Evolutionary conservation across 2,329 filamentous ascomycete genomes (phyloP).

Genomic region (Cyanodermella asteris): DNA sequence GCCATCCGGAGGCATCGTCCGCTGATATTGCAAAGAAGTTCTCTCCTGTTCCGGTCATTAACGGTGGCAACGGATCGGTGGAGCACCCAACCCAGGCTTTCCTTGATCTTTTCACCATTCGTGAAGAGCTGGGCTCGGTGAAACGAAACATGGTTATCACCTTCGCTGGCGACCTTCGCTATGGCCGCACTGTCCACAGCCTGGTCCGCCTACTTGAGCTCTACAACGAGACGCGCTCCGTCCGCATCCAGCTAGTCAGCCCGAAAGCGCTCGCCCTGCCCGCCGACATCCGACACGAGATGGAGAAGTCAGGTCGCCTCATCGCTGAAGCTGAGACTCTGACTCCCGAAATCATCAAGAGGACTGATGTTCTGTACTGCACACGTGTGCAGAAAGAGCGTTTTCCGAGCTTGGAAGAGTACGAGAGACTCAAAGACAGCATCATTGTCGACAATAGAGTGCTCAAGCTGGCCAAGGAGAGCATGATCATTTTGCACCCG

Average conservation of each 20-base stretch:
- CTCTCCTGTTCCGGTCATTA: constrained; percentile 81
- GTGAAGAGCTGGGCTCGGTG: constrained; percentile 88
- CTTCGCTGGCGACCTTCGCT: constrained; percentile 79
- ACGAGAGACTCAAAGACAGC: constrained; percentile 69
- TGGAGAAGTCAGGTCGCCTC: constrained; percentile 55
- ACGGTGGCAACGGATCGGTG: constrained; percentile 84
- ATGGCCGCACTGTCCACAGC: constrained; percentile 88
- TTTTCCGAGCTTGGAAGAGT: constrained; percentile 60
- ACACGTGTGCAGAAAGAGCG: constrained; percentile 93
- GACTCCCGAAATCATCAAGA: constrained; percentile 66
- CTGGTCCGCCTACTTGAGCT: constrained; percentile 82
- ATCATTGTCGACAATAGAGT: constrained; percentile 82
- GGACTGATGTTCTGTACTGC: constrained; percentile 86
- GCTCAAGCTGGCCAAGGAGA: constrained; percentile 73
- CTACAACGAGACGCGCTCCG: no score
- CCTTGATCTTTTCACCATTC: constrained; percentile 93
- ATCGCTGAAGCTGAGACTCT: constrained; percentile 53
- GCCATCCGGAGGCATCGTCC: constrained; percentile 66
- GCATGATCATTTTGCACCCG: constrained; percentile 90
- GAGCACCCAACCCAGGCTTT: constrained; percentile 97
- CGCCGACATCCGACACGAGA: constrained; percentile 45
- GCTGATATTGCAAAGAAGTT: constrained; percentile 69
- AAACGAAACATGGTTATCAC: constrained; percentile 91
- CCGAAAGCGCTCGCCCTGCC: constrained; percentile 63
- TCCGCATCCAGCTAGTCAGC: constrained; percentile 76